Evolutionary conservation across 805 yeast genomes (phyloP).

Genomic region (Kockiozyma suomiensis): DNA sequence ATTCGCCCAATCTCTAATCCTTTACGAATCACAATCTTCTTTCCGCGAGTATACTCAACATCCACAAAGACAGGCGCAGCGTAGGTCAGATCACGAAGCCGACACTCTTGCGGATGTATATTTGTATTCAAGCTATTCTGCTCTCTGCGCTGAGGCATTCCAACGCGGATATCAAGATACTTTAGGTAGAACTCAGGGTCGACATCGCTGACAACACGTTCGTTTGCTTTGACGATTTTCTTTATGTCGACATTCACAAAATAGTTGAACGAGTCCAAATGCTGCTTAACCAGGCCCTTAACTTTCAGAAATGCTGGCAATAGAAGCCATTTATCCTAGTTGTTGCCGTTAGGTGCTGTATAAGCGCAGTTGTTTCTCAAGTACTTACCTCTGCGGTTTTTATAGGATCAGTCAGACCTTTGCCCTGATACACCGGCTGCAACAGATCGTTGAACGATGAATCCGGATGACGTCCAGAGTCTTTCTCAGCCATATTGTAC

Average conservation of each 20-base stretch:
- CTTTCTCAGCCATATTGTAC: background rate
- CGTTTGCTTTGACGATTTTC: constrained; percentile 90
- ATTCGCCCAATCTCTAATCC: constrained; percentile 94
- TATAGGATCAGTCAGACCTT: constrained; percentile 80
- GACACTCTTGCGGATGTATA: constrained; percentile 86
- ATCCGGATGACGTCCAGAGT: constrained; percentile 1
- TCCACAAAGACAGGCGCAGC: constrained; percentile 96
- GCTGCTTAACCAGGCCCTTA: constrained; percentile 95
- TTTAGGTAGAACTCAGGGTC: constrained; percentile 96
- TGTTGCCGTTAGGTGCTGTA: background rate
- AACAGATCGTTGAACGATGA: constrained; percentile 66
- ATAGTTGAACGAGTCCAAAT: constrained; percentile 95
- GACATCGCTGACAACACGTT: constrained; percentile 85
- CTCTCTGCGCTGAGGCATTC: constrained; percentile 51
- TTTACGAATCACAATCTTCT: constrained; percentile 84
- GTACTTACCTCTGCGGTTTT: constrained; percentile 65
- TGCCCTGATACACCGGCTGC: constrained; percentile 83
- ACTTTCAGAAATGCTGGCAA: constrained; percentile 94
- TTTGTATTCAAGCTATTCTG: constrained; percentile 40
- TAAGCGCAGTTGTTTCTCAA: background rate
- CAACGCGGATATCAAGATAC: constrained; percentile 90
- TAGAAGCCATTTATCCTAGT: constrained; percentile 86
- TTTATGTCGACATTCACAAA: constrained; percentile 92
- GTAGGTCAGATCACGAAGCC: constrained; percentile 92
- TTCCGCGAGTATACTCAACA: constrained; percentile 94